These are phyloP conservation scores for Elaphomyces granulatus DNA, from an alignment of 495 filamentous ascomycete species.

Conservation along the genomic window DNA sequence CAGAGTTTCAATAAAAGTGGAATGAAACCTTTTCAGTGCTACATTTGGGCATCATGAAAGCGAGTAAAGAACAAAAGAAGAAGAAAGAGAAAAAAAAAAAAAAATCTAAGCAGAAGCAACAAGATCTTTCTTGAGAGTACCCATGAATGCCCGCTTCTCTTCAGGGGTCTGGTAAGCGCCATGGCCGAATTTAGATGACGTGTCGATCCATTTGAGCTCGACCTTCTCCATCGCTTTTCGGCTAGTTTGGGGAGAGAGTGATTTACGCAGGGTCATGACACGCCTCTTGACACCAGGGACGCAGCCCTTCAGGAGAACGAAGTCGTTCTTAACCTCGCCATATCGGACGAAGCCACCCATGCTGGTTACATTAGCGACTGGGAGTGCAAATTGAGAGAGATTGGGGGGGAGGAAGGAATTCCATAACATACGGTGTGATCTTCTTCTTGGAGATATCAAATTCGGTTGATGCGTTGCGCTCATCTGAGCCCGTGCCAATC, in stretches of 20 bases:
- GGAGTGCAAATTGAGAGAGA: background rate
- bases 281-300: constrained; percentile 98
- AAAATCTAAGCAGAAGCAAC: constrained; percentile 49
- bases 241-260: constrained; percentile 94
- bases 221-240: constrained; percentile 95
- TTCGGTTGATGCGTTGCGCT: constrained; percentile 85
- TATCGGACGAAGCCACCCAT: constrained; percentile 99
- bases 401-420: background rate
- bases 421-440: constrained; percentile 84
- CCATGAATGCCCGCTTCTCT: constrained; percentile 96
- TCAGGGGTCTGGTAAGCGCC: constrained; percentile 96
- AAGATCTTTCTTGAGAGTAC: constrained; percentile 99
- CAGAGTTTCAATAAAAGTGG: too few species aligned
- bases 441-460: constrained; percentile 97
- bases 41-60: too few species aligned
- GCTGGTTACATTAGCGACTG: constrained; percentile 37
- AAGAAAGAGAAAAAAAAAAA: constrained; percentile 39
- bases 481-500: constrained; percentile 79
- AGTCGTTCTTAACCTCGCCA: constrained; percentile 99
- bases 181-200: constrained; percentile 99
- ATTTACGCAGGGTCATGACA: constrained; percentile 97
- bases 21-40: too few species aligned
- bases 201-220: constrained; percentile 99
- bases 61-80: too few species aligned
- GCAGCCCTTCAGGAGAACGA: constrained; percentile 93